Conservation (phyloP, 257 asterid genomes). For the Nyctanthes arbortristis region DNA sequence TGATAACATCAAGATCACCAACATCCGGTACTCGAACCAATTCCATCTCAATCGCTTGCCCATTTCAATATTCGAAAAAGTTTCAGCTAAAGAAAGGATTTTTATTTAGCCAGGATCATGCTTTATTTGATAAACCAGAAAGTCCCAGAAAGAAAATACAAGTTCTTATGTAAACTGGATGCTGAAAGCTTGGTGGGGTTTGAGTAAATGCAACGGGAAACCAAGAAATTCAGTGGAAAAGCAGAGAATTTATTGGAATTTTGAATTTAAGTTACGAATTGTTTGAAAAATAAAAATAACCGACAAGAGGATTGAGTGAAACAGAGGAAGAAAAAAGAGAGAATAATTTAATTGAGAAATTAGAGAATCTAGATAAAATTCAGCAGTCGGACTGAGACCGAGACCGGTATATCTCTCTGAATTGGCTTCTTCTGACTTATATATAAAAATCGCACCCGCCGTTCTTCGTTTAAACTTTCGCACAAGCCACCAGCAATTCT, state of each 20-base stretch:
- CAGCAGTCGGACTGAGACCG: not conserved
- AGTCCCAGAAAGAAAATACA: not conserved
- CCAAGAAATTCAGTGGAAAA: not conserved
- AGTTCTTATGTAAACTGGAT: not conserved
- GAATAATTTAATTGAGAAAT: too few species aligned
- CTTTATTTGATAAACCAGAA: not conserved
- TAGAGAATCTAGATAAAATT: not conserved
- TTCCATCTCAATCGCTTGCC: not conserved
- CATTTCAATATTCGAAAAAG: not conserved
- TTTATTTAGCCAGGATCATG: not conserved
- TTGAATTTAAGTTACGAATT: not conserved
- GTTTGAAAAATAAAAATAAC: not conserved
- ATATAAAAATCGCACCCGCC: not conserved
- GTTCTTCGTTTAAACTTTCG: not conserved
- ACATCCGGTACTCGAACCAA: not conserved
- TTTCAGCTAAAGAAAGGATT: not conserved
- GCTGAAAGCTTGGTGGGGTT: too few species aligned
- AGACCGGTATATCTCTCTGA: not conserved
- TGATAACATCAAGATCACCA: not conserved
- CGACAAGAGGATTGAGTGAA: not conserved
- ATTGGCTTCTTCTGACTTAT: not conserved
- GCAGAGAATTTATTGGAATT: not conserved
- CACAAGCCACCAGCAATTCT: not conserved
- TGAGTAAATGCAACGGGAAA: not conserved
- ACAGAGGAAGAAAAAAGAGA: not conserved